phyloP scores from a whole-genome alignment of 805 yeast species.

The Ogataea naganishii region DNA sequence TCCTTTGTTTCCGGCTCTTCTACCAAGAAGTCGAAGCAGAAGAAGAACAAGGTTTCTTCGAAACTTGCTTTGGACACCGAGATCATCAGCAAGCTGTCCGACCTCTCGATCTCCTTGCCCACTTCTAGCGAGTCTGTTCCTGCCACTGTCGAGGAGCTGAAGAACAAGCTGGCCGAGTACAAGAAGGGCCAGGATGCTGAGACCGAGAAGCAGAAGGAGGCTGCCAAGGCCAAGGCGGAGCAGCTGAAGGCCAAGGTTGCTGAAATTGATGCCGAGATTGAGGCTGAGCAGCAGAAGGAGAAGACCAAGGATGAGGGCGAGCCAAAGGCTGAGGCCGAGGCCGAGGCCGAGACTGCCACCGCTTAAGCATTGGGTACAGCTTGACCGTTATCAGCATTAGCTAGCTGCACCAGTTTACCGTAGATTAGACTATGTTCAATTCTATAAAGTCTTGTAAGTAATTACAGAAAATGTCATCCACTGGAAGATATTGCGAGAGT shows the following conservation, averaged over 20 bases:
- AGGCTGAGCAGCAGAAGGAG: conserved; percentile 4
- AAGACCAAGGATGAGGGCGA: conserved; percentile 5
- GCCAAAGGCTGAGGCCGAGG: conserved; percentile 5
- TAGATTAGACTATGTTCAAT: too few relatives aligned
- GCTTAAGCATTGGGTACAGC: too few relatives aligned
- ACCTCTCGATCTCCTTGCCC: conserved; percentile 74
- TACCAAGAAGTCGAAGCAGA: conserved; percentile 40
- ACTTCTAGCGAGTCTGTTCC: conserved; percentile 63
- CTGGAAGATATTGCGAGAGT: too few relatives aligned
- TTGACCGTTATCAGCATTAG: too few relatives aligned
- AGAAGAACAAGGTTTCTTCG: conserved; percentile 22
- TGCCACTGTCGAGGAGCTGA: conserved; percentile 54
- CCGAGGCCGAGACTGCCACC: conserved; percentile 2
- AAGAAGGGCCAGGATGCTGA: conserved; percentile 69
- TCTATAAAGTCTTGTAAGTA: too few relatives aligned
- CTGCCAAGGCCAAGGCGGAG: conserved; percentile 71
- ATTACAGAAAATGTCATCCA: too few relatives aligned
- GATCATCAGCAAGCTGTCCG: conserved; percentile 66
- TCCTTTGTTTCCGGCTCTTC: conserved; percentile 47
- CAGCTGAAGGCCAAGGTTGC: conserved; percentile 44
- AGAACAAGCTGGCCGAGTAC: conserved; percentile 63
- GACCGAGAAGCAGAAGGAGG: conserved; percentile 66
- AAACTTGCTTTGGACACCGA: conserved; percentile 74
- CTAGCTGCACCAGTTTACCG: too few relatives aligned
- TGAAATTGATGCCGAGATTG: conserved; percentile 19